Base-by-base conservation (phyloP, 2,329 filamentous ascomycete genomes). In the Ascomycota sp. region DNA sequence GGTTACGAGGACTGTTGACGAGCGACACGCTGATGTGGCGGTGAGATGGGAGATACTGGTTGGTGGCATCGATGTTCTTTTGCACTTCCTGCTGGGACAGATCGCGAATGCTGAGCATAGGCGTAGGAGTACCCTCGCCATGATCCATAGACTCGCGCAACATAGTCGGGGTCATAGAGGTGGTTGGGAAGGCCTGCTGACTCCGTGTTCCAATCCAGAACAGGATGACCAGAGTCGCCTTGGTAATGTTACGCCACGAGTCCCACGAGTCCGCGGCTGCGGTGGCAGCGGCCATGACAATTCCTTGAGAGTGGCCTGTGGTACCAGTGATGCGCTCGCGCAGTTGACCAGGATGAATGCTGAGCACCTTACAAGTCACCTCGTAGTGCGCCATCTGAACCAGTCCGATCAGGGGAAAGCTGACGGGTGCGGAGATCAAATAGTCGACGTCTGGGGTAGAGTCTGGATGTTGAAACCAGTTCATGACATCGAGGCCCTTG, bases 121-220 rank as follows among this genome's bases (percentile, higher is more conserved):
- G 91, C 2, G 89, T 95, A 2, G 91, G 89, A 5, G 67, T 69
- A n/a, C 91, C 91, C 57, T 98, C 89, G 30, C 89, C 86, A 50
- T 89, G 75, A 48, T 94, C 86, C 40, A 82, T 67, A 1, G 89
- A 94, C 55, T 98, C 89, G 48, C 86, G 81, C 31, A 98, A 66
- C 46, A 86, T 81, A 27, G 72, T 79, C 0, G 89, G 91, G 4
- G 85, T 82, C 44, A 98, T 67, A 22, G 89, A 95, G 4, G 89
- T 98, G 42, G 80, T 74, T 24, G 89, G 91, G 56, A 94, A 98
- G 2, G 85, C 85, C 55, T 98, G 89, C 54, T 98, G 89, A 53
- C 86, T 94, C 46, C 89, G 77, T 36, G 86, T 75, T 49, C 91
- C 89, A 41, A 98, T 93, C 89, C 89, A 98, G 65, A 98, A 98